Percentiles rank a stretch among this genome's conserved stretches.
phyloP scores from a whole-genome alignment of 2,329 filamentous ascomycete species.

The Pseudogymnoascus sp. region DNA sequence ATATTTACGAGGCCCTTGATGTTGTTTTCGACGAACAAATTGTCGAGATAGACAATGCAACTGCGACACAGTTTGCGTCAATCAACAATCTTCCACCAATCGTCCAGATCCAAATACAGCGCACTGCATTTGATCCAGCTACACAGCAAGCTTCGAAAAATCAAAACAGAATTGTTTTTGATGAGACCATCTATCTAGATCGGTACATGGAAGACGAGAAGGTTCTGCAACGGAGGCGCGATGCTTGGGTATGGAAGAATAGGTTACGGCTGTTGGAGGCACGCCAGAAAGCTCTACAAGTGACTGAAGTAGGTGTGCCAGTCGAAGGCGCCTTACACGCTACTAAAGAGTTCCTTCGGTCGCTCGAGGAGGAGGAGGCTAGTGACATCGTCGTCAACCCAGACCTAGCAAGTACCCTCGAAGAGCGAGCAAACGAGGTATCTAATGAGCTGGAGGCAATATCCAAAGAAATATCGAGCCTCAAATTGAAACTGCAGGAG shows the following conservation, averaged over 20 bases:
- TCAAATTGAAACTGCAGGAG: constrained; percentile 31
- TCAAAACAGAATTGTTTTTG: constrained; percentile 67
- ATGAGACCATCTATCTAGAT: constrained; percentile 76
- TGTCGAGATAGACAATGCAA: constrained; percentile 54
- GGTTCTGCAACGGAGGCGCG: constrained; percentile 54
- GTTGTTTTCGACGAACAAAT: constrained; percentile 75
- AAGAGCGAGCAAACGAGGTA: constrained; percentile 36
- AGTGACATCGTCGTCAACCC: constrained; percentile 36
- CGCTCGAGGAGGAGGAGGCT: constrained; percentile 33
- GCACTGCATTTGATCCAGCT: constrained; percentile 62
- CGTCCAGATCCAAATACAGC: constrained; percentile 81
- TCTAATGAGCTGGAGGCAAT: constrained; percentile 37
- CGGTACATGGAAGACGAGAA: constrained; percentile 68
- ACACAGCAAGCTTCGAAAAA: constrained; percentile 59
- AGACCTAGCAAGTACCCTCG: constrained; percentile 33
- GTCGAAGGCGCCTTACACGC: constrained; percentile 23
- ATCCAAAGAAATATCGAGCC: constrained; percentile 36
- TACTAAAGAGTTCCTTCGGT: constrained; percentile 34
- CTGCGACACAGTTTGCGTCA: constrained; percentile 57
- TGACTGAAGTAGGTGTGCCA: constrained; percentile 18
- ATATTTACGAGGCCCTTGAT: constrained; percentile 78
- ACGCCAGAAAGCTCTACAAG: constrained; percentile 22
- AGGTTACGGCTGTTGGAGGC: constrained; percentile 48
- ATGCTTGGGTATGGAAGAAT: constrained; percentile 67
- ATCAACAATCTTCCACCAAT: constrained; percentile 74